These are phyloP conservation scores for Capsicum chinense DNA, from an alignment of 257 asterid genomes.

Conservation along the genomic window DNA sequence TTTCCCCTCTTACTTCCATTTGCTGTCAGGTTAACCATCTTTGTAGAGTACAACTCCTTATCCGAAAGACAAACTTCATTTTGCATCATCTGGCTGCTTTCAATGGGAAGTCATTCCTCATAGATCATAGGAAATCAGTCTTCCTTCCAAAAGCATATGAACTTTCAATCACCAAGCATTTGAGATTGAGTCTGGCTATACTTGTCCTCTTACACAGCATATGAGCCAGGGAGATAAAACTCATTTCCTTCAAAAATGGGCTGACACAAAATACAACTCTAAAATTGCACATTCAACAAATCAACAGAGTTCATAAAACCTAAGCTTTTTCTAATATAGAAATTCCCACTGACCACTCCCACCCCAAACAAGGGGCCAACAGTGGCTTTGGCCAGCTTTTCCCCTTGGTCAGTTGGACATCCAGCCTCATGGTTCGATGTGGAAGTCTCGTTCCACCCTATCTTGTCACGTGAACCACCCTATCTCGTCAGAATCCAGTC, in stretches of 20 bases:
- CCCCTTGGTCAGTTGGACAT: neutral
- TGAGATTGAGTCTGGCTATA: neutral
- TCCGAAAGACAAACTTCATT: neutral
- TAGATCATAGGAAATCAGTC: neutral
- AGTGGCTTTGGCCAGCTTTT: neutral
- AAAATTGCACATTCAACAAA: neutral
- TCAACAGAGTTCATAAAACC: neutral
- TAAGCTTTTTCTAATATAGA: neutral
- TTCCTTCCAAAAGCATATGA: constrained; percentile 7
- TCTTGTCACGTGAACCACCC: neutral
- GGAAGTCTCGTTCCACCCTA: neutral
- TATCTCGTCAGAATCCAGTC: neutral
- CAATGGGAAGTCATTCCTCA: neutral
- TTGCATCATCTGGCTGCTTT: neutral
- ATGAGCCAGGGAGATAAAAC: constrained; percentile 19
- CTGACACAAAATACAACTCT: neutral
- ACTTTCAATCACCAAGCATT: neutral
- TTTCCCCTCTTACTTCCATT: neutral
- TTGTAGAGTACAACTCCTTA: neutral
- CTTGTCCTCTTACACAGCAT: neutral
- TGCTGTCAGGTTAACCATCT: neutral
- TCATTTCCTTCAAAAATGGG: neutral
- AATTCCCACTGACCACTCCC: neutral
- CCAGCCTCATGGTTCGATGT: neutral
- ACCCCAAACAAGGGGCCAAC: constrained; percentile 10